These are phyloP conservation scores for Saccharomycopsis microspora DNA, from an alignment of 805 yeast genomes.

Conservation along the genomic window DNA sequence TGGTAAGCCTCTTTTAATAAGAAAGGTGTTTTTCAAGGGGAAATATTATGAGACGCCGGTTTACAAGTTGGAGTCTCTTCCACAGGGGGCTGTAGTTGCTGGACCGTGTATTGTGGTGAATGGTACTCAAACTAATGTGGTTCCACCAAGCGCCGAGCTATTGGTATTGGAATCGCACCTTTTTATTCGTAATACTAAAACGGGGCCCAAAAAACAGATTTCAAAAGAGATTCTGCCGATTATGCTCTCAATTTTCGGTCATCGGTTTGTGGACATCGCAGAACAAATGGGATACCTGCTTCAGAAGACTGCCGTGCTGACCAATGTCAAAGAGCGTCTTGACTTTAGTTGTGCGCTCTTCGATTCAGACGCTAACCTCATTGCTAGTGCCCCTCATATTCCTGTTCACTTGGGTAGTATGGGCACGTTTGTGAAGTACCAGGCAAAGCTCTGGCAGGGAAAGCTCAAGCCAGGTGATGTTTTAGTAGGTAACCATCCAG, in stretches of 20 bases:
- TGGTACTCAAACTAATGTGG: constrained; percentile 68
- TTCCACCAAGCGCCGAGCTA: constrained; percentile 53
- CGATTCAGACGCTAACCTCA: constrained; percentile 64
- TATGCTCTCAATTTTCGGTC: constrained; percentile 64
- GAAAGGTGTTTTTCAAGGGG: constrained; percentile 46
- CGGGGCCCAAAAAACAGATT: neutral
- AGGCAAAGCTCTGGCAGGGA: constrained; percentile 53
- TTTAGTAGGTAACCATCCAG: constrained; percentile 69
- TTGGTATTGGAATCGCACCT: constrained; percentile 50
- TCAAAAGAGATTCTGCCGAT: constrained; percentile 47
- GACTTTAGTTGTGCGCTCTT: constrained; percentile 82
- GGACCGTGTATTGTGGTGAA: constrained; percentile 79
- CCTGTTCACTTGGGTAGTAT: constrained; percentile 84
- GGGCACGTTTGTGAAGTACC: constrained; percentile 68
- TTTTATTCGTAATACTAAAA: constrained; percentile 25
- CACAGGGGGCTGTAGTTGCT: constrained; percentile 36
- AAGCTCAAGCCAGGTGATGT: constrained; percentile 65
- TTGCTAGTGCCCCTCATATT: constrained; percentile 81
- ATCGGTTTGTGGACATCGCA: constrained; percentile 83
- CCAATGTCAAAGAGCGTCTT: constrained; percentile 73
- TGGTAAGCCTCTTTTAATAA: constrained; percentile 25
- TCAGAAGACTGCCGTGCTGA: constrained; percentile 70
- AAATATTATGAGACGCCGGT: constrained; percentile 41
- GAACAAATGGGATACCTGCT: constrained; percentile 81
- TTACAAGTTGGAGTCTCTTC: constrained; percentile 41